A percentile compares a stretch with the other conserved stretches of the same genome.
Conservation (phyloP, 148 eudicot species). For the Fagopyrum homotropicum region DNA sequence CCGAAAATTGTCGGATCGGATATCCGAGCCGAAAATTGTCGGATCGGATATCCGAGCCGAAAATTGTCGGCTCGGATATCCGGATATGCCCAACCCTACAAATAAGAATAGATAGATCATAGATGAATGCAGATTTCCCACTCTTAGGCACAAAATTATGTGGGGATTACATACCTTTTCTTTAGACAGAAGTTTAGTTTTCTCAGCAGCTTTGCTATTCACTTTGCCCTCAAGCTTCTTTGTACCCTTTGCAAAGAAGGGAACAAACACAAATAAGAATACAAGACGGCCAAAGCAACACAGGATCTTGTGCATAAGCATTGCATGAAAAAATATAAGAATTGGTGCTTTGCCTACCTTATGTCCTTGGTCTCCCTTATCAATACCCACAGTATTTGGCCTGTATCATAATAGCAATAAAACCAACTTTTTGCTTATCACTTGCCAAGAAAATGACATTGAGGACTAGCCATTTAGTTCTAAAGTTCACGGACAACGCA, state of each 20-base stretch:
- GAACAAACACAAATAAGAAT: conserved; percentile 1
- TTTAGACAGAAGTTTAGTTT: conserved; percentile 29
- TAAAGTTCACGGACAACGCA: not conserved
- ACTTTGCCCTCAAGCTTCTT: conserved; percentile 43
- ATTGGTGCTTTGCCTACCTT: conserved; percentile 30
- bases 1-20: no score
- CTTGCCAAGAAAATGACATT: not conserved
- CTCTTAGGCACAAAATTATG: conserved; percentile 2
- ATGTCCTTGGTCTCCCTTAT: conserved; percentile 42
- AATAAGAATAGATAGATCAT: not conserved
- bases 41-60: no score
- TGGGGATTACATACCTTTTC: conserved; percentile 20
- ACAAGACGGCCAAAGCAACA: not conserved
- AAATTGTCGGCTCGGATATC: no score
- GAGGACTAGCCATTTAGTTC: not conserved
- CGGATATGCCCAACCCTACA: no score
- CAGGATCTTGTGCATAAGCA: not conserved
- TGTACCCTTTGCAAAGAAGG: conserved; percentile 26
- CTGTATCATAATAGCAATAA: conserved; percentile 26
- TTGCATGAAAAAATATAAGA: not conserved
- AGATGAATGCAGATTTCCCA: conserved; percentile 16
- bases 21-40: no score
- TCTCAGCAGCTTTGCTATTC: conserved; percentile 31
- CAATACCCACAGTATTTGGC: conserved; percentile 23
- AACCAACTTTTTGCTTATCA: not conserved